These are phyloP conservation scores for Chrysoporthe cubensis DNA, from an alignment of 2,329 filamentous ascomycete species.

Conservation along the genomic window DNA sequence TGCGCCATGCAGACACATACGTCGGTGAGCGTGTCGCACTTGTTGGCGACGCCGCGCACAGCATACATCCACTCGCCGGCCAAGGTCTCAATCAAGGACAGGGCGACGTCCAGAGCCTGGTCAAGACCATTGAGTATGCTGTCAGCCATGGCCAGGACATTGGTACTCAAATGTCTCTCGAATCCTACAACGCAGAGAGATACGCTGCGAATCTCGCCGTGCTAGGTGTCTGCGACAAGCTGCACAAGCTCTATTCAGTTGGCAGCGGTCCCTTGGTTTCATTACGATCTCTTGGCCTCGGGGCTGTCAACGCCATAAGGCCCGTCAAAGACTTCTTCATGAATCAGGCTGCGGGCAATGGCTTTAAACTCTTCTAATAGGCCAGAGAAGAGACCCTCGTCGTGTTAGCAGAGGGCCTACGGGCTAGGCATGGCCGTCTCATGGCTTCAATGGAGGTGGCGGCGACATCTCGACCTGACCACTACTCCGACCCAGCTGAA, in stretches of 20 bases:
- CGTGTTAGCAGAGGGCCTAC: background rate
- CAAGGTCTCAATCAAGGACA: slow-evolving; percentile 95
- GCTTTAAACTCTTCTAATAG: slow-evolving; percentile 46
- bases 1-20: slow-evolving; percentile 95
- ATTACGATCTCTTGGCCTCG: slow-evolving; percentile 76
- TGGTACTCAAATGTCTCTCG: slow-evolving; percentile 76
- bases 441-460: too few relatives aligned
- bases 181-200: slow-evolving; percentile 78
- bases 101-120: slow-evolving; percentile 81
- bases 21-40: slow-evolving; percentile 88
- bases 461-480: too few relatives aligned
- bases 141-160: slow-evolving; percentile 86
- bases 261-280: slow-evolving; percentile 79
- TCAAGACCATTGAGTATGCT: slow-evolving; percentile 73
- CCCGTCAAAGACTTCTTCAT: slow-evolving; percentile 86
- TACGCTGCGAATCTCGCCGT: slow-evolving; percentile 82
- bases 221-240: slow-evolving; percentile 81
- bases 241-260: slow-evolving; percentile 90
- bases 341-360: slow-evolving; percentile 67
- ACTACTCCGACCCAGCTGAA: too few relatives aligned
- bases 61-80: slow-evolving; percentile 90
- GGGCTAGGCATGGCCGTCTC: background rate
- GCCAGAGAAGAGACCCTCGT: background rate
- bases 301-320: slow-evolving; percentile 73
- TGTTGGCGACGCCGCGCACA: slow-evolving; percentile 93